Percentiles rank a stretch among this genome's conserved stretches.
These are phyloP conservation scores for Spathaspora sp. DNA, from an alignment of 805 yeast species.

Conservation along the genomic window DNA sequence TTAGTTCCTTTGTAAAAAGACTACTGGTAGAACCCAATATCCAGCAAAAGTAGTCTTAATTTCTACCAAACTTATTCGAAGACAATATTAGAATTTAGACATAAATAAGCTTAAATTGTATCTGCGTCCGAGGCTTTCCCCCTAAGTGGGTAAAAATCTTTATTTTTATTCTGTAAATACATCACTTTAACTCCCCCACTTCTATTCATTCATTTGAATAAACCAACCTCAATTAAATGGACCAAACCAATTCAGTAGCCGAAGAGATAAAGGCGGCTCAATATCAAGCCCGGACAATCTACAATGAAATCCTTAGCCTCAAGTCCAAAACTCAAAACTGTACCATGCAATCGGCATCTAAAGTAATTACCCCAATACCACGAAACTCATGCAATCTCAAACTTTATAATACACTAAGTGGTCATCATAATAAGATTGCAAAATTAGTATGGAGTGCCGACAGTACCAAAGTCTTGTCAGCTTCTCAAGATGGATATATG, in stretches of 20 bases:
- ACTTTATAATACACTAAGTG: conserved; percentile 41
- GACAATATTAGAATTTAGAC: too few relatives aligned
- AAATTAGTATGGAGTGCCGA: conserved; percentile 67
- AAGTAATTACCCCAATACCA: conserved; percentile 28
- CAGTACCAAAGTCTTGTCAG: conserved; percentile 59
- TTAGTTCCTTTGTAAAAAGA: too few relatives aligned
- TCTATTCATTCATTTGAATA: not conserved
- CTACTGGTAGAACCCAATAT: too few relatives aligned
- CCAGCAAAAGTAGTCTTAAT: too few relatives aligned
- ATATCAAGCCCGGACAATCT: conserved; percentile 44
- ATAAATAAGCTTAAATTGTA: too few relatives aligned
- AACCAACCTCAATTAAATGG: not conserved
- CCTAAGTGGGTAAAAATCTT: not conserved
- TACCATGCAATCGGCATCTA: conserved; percentile 38
- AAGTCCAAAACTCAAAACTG: conserved; percentile 44
- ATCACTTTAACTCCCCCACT: not conserved
- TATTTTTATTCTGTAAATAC: not conserved
- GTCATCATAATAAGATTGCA: conserved; percentile 73
- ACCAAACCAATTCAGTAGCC: not conserved
- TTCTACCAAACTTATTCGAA: too few relatives aligned
- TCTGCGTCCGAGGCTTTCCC: too few relatives aligned
- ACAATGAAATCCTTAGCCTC: conserved; percentile 45
- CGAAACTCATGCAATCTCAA: conserved; percentile 21
- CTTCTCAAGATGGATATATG: conserved; percentile 84
- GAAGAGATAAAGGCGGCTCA: conserved; percentile 29